Evolutionary conservation across 1,139 yeast genomes (phyloP).

Genomic region (Yamadazyma taylorii): DNA sequence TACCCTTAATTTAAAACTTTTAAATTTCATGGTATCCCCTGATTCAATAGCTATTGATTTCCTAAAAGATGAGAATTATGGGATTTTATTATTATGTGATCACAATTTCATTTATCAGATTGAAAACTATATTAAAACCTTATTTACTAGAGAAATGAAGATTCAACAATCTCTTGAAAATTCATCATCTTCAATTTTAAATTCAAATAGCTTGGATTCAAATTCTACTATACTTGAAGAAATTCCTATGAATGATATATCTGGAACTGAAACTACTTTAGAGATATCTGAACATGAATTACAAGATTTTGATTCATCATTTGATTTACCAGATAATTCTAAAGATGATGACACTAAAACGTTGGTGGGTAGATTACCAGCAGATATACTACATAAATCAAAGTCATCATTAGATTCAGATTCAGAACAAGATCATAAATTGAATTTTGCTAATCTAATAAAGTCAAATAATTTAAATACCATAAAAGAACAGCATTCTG

Average conservation of each 20-base stretch:
- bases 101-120: slow-evolving; percentile 28
- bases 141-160: slow-evolving; percentile 6
- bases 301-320: slow-evolving; percentile 3
- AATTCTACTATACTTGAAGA: slow-evolving; percentile 6
- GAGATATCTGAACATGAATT: slow-evolving; percentile 15
- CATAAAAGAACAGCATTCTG: slow-evolving; percentile 21
- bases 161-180: slow-evolving; percentile 8
- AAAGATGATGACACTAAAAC: slow-evolving; percentile 16
- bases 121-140: slow-evolving; percentile 26
- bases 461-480: slow-evolving; percentile 8
- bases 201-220: slow-evolving; percentile 4
- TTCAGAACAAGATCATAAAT: slow-evolving; percentile 1
- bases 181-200: slow-evolving; percentile 7
- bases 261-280: slow-evolving; percentile 17
- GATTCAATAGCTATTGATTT: slow-evolving; percentile 24
- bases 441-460: slow-evolving; percentile 8
- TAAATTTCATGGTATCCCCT: slow-evolving; percentile 20
- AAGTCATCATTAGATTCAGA: too few relatives aligned
- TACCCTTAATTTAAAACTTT: slow-evolving; percentile 25
- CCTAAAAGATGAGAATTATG: slow-evolving; percentile 33
- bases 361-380: slow-evolving; percentile 2
- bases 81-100: slow-evolving; percentile 31
- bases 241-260: slow-evolving; percentile 11
- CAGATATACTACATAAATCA: not conserved
- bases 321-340: slow-evolving; percentile 8